Percentiles rank a stretch among this genome's conserved stretches.
These are phyloP conservation scores for Oryza meridionalis DNA, from an alignment of 176 grass and related monocot genomes.

Conservation along the genomic window DNA sequence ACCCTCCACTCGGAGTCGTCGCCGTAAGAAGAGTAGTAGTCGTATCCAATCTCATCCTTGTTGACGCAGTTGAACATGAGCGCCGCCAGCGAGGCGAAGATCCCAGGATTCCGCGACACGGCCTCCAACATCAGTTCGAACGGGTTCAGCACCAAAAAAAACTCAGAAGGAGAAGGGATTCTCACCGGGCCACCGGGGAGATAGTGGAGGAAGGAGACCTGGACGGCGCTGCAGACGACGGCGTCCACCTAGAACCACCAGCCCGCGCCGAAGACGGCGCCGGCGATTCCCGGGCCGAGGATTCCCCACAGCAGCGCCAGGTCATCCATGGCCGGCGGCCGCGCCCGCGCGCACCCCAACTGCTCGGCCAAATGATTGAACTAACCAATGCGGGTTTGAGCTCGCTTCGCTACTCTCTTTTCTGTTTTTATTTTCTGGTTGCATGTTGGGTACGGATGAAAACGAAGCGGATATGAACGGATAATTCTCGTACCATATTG, in stretches of 20 bases:
- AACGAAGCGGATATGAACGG: no score
- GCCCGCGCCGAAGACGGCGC: conserved; percentile 82
- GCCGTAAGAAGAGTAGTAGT: conserved; percentile 78
- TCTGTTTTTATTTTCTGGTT: no score
- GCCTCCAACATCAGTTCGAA: background rate
- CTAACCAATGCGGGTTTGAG: background rate
- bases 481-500: no score
- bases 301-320: conserved; percentile 75
- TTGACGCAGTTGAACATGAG: conserved; percentile 94
- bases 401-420: no score
- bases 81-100: conserved; percentile 66
- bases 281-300: conserved; percentile 76
- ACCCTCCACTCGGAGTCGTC: conserved; percentile 81
- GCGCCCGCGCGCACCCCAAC: background rate
- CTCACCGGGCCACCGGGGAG: conserved; percentile 56
- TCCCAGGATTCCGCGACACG: conserved; percentile 31
- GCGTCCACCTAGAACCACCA: conserved; percentile 99
- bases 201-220: conserved; percentile 91
- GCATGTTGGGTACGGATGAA: no score
- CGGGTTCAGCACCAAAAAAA: background rate
- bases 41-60: conserved; percentile 73
- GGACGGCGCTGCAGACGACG: conserved; percentile 82
- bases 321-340: conserved; percentile 59
- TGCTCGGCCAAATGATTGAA: background rate
- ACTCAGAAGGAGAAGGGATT: background rate